Evolutionary conservation across 2,329 filamentous ascomycete species (phyloP), one percentile per base, ranked within the genome.

Genomic region (Venturia nashicola): DNA sequence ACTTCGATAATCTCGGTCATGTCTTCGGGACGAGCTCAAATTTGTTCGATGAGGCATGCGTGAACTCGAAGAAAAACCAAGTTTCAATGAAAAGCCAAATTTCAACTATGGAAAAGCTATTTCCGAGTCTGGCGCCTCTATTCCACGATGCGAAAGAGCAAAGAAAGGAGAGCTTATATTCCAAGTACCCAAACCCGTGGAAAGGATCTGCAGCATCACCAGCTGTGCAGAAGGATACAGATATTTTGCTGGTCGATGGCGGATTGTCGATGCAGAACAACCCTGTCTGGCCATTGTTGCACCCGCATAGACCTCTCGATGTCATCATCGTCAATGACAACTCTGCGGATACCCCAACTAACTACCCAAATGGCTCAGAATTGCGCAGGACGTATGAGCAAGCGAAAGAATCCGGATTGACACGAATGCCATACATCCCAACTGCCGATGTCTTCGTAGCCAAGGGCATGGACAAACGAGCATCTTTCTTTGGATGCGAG

Each of bases 271-370:
- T 76, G 44, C 79, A 83, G 68, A 82, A 82, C 71, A 76, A 80
- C 65, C 81, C 81, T 0, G 75, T 83, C 64, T 78, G 77, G 73
- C 81, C 81, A 0, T 76, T 83, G 42, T 73, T 83, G 68, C 78
- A 81, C 63, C 74, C 76, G 61, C 68, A 76, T 8, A 80, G 84
- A 64, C 72, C 75, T 65, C 77, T 88, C 66, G 83, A 86, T 70
- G 82, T 88, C 62, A 79, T 88, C 70, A 80, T 88, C 72, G 84
- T 85, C 61, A 79, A 84, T 70, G 86, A 88, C 75, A 85, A 84
- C 62, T 82, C 80, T 6, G 84, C 83, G 68, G 86, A 88, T 73
- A 86, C 82, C 0, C 71, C 75, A 57, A 75, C 74, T 69, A 74
- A 76, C 73, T 87, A 82, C 79, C 85, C 85, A 67, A 82, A 87